These are phyloP conservation scores for Cydonia oblonga DNA, from an alignment of 331 rosid species.

Conservation along the genomic window DNA sequence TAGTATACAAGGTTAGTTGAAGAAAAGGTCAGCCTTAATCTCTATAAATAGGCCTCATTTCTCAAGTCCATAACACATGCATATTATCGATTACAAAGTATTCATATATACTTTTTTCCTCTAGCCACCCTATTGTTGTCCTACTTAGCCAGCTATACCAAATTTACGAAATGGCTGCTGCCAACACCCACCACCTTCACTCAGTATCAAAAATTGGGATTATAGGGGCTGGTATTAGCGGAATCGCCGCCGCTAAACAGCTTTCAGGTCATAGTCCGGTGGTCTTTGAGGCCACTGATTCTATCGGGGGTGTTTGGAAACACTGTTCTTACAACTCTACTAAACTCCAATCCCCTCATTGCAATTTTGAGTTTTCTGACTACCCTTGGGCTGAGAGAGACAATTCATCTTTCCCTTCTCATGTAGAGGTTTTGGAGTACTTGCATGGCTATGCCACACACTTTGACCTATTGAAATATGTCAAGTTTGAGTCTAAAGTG, in stretches of 20 bases:
- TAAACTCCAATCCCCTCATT: slow-evolving; percentile 48
- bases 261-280: slow-evolving; percentile 28
- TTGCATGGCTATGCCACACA: slow-evolving; percentile 37
- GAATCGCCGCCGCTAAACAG: slow-evolving; percentile 60
- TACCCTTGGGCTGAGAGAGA: slow-evolving; percentile 46
- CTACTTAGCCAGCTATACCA: background rate
- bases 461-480: slow-evolving; percentile 35
- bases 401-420: slow-evolving; percentile 35
- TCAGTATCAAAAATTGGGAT: slow-evolving; percentile 37
- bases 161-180: slow-evolving; percentile 14
- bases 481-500: slow-evolving; percentile 43
- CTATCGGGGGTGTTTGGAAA: slow-evolving; percentile 64
- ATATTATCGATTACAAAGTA: background rate
- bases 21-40: background rate
- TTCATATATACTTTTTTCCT: background rate
- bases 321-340: slow-evolving; percentile 44
- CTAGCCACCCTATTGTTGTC: background rate
- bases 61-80: background rate
- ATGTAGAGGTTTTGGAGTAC: slow-evolving; percentile 38
- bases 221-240: slow-evolving; percentile 59
- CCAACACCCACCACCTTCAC: slow-evolving; percentile 1
- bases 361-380: slow-evolving; percentile 47
- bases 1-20: background rate
- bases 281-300: slow-evolving; percentile 46
- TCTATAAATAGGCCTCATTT: slow-evolving; percentile 12